Percentiles rank a stretch among this genome's conserved stretches.
Conservation (phyloP, 805 yeast species). For the Yarrowia deformans region DNA sequence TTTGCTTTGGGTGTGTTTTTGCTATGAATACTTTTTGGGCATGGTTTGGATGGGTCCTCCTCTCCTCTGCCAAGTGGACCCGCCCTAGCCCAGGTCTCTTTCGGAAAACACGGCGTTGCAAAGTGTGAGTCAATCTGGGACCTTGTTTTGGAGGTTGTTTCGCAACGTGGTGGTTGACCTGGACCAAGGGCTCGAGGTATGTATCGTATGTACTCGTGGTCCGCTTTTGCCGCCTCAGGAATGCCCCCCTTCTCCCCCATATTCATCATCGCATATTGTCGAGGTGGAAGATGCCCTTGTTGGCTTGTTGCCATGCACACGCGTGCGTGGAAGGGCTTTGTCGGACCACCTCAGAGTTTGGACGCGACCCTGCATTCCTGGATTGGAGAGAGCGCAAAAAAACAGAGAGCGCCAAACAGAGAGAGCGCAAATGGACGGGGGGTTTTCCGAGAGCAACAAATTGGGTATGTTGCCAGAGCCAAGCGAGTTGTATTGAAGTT, state of each 20-base stretch:
- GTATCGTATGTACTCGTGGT: too few species aligned
- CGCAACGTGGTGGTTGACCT: too few species aligned
- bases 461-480: too few species aligned
- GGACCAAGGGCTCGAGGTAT: too few species aligned
- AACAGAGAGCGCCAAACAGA: too few species aligned
- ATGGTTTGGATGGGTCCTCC: too few species aligned
- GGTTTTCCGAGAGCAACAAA: too few species aligned
- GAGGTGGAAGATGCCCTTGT: conserved; percentile 1
- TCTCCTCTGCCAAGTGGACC: background rate
- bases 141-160: background rate
- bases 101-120: background rate
- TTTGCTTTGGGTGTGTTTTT: background rate
- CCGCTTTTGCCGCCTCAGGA: background rate
- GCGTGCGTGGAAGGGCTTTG: conserved; percentile 3
- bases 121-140: conserved; percentile 8
- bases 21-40: conserved; percentile 5
- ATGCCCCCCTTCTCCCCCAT: conserved; percentile 8
- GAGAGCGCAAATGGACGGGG: too few species aligned
- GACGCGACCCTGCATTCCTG: conserved; percentile 19
- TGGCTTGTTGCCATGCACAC: conserved; percentile 3
- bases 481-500: too few species aligned
- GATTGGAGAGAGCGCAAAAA: too few species aligned
- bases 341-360: conserved; percentile 4
- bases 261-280: background rate
- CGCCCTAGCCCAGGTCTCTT: conserved; percentile 20